Percentiles rank a stretch among this genome's conserved stretches.
These are phyloP conservation scores for Capsicum rhomboideum DNA, from an alignment of 257 asterid species.

Conservation along the genomic window DNA sequence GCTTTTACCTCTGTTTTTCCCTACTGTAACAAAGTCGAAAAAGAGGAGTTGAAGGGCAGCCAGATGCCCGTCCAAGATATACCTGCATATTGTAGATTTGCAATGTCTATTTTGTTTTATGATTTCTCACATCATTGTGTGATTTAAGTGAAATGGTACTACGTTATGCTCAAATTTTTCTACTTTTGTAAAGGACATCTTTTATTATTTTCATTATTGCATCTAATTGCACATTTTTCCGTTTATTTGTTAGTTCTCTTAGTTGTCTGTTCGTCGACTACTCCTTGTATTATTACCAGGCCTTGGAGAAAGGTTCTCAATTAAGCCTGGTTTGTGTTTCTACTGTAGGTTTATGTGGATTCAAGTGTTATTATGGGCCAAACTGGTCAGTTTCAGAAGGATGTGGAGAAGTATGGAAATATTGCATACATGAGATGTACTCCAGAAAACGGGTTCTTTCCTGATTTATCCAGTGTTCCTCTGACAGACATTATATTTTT, in stretches of 20 bases:
- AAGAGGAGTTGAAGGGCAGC: background rate
- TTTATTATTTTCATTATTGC: background rate
- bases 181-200: background rate
- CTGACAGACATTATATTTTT: constrained; percentile 81
- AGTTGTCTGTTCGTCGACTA: no score
- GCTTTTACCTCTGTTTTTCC: background rate
- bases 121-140: background rate
- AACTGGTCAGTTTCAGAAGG: constrained; percentile 80
- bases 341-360: constrained; percentile 81
- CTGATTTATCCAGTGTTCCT: constrained; percentile 62
- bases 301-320: no score
- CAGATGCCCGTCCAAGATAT: background rate
- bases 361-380: constrained; percentile 95
- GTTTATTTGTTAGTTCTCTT: background rate
- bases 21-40: background rate
- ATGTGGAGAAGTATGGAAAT: constrained; percentile 71
- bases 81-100: background rate
- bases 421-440: constrained; percentile 95
- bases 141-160: background rate
- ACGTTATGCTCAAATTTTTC: background rate
- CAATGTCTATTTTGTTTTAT: background rate
- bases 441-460: constrained; percentile 89
- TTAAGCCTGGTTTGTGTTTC: background rate
- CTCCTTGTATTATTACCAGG: no score
- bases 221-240: background rate